A percentile compares a stretch with the other conserved stretches of the same genome.
Evolutionary conservation across 2,329 filamentous ascomycete genomes (phyloP).

Genomic region (Sclerotinia subarctica): DNA sequence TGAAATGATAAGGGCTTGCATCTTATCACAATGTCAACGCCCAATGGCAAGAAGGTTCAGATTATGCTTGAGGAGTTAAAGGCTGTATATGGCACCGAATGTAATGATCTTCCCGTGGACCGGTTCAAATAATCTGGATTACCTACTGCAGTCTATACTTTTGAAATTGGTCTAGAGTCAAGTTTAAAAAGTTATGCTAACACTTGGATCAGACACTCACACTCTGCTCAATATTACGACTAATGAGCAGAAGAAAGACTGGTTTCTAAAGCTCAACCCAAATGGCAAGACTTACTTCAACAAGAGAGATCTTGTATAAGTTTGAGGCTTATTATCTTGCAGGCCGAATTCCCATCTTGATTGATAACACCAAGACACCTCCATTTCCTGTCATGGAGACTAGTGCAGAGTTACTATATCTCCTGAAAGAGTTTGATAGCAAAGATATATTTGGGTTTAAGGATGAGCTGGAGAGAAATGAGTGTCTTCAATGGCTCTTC

Average conservation of each 20-base stretch:
- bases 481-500: constrained; percentile 52
- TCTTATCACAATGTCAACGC: constrained; percentile 50
- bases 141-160: background rate
- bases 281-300: constrained; percentile 39
- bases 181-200: background rate
- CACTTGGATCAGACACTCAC: constrained; percentile 20
- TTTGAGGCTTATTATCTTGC: background rate
- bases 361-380: constrained; percentile 48
- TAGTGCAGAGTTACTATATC: constrained; percentile 51
- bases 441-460: constrained; percentile 51
- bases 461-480: constrained; percentile 48
- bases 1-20: constrained; percentile 43
- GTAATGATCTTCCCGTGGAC: constrained; percentile 38
- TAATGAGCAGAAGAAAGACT: constrained; percentile 56
- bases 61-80: constrained; percentile 55
- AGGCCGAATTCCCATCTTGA: constrained; percentile 47
- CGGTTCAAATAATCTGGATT: background rate
- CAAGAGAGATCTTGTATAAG: background rate
- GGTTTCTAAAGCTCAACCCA: constrained; percentile 48
- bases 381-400: constrained; percentile 54
- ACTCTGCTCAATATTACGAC: constrained; percentile 34
- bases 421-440: constrained; percentile 47
- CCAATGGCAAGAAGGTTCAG: constrained; percentile 51
- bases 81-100: constrained; percentile 48
- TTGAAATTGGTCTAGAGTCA: background rate